phyloP scores from a whole-genome alignment of 2,329 filamentous ascomycete genomes.

The Calonectria honghensis region DNA sequence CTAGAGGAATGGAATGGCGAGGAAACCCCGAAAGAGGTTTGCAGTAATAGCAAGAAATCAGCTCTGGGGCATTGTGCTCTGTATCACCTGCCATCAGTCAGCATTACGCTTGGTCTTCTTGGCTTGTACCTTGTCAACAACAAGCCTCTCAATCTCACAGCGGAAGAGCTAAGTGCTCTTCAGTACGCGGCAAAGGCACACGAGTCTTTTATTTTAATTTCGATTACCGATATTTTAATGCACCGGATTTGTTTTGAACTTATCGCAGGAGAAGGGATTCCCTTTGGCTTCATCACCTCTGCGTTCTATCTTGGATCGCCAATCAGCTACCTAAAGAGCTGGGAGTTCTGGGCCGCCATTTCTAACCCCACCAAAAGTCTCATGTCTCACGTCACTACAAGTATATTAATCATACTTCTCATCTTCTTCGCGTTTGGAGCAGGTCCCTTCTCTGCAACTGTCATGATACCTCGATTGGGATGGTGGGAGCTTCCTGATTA shows the following conservation, averaged over 20 bases:
- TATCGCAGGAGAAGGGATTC: background rate
- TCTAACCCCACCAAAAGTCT: background rate
- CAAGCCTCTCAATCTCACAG: background rate
- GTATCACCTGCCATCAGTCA: constrained; percentile 20
- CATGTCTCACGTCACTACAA: background rate
- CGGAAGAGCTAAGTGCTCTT: background rate
- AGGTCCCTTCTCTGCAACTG: constrained; percentile 32
- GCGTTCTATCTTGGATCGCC: constrained; percentile 31
- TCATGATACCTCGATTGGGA: constrained; percentile 37
- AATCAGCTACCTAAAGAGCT: constrained; percentile 26
- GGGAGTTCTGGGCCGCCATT: constrained; percentile 20
- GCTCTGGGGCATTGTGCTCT: background rate
- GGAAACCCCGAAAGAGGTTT: background rate
- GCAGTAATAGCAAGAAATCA: background rate
- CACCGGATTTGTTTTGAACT: constrained; percentile 23
- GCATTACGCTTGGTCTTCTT: constrained; percentile 6
- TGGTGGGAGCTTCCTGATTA: constrained; percentile 24
- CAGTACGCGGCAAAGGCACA: constrained; percentile 39
- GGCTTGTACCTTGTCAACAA: constrained; percentile 3
- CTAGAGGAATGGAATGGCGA: background rate
- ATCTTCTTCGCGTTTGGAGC: constrained; percentile 17
- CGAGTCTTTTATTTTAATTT: constrained; percentile 27
- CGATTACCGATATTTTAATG: constrained; percentile 19
- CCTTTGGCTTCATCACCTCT: constrained; percentile 31
- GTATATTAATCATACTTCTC: constrained; percentile 1